Evolutionary conservation across 495 filamentous ascomycete genomes (phyloP), one percentile per base, ranked within the genome.

Genomic region (Chlorociboria aeruginascens): DNA sequence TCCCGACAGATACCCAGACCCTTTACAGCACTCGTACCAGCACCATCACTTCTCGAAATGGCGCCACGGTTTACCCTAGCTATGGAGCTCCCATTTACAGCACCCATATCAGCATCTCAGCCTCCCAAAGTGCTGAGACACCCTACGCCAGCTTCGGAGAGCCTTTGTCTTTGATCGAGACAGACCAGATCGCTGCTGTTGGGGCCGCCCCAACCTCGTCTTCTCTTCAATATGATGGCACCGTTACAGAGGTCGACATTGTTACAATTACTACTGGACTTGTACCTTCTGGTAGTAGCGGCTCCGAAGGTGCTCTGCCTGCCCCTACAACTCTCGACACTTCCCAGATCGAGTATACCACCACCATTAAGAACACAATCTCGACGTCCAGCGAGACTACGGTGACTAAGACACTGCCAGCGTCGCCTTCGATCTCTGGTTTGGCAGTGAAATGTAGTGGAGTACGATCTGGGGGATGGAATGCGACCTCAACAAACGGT

Each of bases 391-490:
- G 42, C 2, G 28, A 29, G 32, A 7, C 33, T 33, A 54, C 51
- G 6, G 32, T 54, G 13, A 54, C 44, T 12, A 34, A 50, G 37
- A 38, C 43, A 4, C 29, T 53, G 39, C 8, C 14, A n/a, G 32
- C 42, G 6, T 39, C 13, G n/a, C 1, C 25, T 32, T 14, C 42
- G 33, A 33, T 6, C 3, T 13, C 20, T 43, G 2, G 38, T 36
- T 36, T 36, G 11, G 6, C 11, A 36, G 34, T 36, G 6, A 12
- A 14, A 36, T 46, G 14, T 33, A 42, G 20, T 6, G 49, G 29
- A 29, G 8, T n/a, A 28, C 25, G 25, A 32, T 9, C 48, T 33
- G 51, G 48, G 16, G 55, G 55, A 25, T 58, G 51, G 55, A 58
- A 58, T 41, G 28, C 35, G 29, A 49, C 51, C 13, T 41, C 46